A percentile compares a stretch with the other conserved stretches of the same genome.
phyloP scores from a whole-genome alignment of 768 basidiomycete genomes.

The Kwoniella dendrophila region DNA sequence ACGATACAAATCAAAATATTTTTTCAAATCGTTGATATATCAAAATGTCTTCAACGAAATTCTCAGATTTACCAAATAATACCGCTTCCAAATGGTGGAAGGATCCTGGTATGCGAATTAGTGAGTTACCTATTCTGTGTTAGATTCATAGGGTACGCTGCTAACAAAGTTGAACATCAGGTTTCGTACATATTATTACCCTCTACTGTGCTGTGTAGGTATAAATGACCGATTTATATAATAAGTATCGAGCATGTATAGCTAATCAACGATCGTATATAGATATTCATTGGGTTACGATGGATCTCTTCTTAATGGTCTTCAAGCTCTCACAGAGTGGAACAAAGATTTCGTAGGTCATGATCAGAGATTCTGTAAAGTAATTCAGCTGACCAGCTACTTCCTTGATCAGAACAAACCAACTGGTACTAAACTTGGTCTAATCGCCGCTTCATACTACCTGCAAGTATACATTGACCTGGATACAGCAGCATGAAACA shows the following conservation, averaged over 20 bases:
- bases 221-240: neutral
- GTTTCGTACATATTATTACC: slow-evolving; percentile 21
- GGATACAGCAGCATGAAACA: neutral
- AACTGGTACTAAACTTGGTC: slow-evolving; percentile 32
- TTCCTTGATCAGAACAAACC: slow-evolving; percentile 10
- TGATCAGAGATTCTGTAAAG: neutral
- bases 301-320: slow-evolving; percentile 41
- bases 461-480: slow-evolving; percentile 18
- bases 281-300: slow-evolving; percentile 34
- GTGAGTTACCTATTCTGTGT: slow-evolving; percentile 3
- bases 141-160: neutral
- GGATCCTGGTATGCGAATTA: slow-evolving; percentile 30
- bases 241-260: neutral
- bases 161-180: neutral
- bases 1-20: neutral
- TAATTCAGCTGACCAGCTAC: neutral
- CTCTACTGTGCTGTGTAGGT: slow-evolving; percentile 20
- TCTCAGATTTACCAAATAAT: slow-evolving; percentile 31
- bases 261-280: neutral
- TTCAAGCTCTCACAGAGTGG: slow-evolving; percentile 36
- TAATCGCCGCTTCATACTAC: slow-evolving; percentile 37
- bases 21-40: neutral
- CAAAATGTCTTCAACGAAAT: slow-evolving; percentile 17
- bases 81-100: slow-evolving; percentile 29
- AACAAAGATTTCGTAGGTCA: slow-evolving; percentile 22